phyloP scores from a whole-genome alignment of 1,139 yeast genomes.

The Trichomonascaceae sp. region DNA sequence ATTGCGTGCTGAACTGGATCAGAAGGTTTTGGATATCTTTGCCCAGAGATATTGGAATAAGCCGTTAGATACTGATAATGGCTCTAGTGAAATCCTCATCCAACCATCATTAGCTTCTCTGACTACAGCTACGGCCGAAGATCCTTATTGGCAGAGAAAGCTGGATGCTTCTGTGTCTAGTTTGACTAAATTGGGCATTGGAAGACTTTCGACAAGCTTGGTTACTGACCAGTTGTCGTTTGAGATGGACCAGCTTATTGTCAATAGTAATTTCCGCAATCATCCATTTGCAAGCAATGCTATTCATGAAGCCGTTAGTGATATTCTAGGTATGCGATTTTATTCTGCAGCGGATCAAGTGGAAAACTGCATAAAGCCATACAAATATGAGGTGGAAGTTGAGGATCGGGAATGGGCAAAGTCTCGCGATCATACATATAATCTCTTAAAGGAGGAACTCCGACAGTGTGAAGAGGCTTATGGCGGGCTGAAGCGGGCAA shows the following conservation, averaged over 20 bases:
- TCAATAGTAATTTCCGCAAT: constrained; percentile 65
- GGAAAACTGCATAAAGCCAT: constrained; percentile 96
- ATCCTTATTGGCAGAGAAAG: constrained; percentile 81
- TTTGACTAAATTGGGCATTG: constrained; percentile 87
- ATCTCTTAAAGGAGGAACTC: constrained; percentile 73
- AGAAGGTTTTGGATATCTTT: constrained; percentile 72
- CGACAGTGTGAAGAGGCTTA: constrained; percentile 71
- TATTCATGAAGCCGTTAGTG: constrained; percentile 77
- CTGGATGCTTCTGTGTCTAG: constrained; percentile 78
- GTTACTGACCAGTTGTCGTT: constrained; percentile 73
- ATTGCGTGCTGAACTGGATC: constrained; percentile 80
- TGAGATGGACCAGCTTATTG: constrained; percentile 70
- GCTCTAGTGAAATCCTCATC: constrained; percentile 11
- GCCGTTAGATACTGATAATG: constrained; percentile 32
- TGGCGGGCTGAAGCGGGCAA: constrained; percentile 54
- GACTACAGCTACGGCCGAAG: constrained; percentile 52
- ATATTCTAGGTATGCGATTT: constrained; percentile 70
- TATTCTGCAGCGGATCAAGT: constrained; percentile 97
- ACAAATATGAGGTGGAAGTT: constrained; percentile 91
- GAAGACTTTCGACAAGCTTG: constrained; percentile 77
- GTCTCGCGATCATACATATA: constrained; percentile 73
- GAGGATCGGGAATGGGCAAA: constrained; percentile 91
- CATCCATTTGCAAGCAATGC: constrained; percentile 82
- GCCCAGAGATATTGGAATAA: constrained; percentile 93
- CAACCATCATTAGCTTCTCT: constrained; percentile 54